Percentiles rank a stretch among this genome's conserved stretches.
Conservation (phyloP, 2,329 filamentous ascomycete genomes). For the Phaeomoniella chlamydospora region DNA sequence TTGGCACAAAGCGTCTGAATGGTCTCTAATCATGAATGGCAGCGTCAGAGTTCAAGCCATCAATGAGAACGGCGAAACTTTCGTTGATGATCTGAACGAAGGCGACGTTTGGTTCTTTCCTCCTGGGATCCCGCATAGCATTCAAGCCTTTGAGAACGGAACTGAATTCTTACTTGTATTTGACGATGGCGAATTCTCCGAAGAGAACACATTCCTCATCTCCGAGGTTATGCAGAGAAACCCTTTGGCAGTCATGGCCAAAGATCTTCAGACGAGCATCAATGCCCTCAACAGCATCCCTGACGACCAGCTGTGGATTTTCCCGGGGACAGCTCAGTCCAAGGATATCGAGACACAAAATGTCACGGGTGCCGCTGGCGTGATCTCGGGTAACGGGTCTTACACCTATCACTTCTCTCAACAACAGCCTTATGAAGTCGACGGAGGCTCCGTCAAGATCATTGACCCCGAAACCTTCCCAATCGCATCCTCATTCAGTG, state of each 20-base stretch:
- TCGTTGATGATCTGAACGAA: conserved; percentile 22
- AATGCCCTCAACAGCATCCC: conserved; percentile 22
- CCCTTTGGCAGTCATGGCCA: conserved; percentile 10
- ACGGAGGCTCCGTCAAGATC: conserved; percentile 46
- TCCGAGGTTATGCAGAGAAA: conserved; percentile 29
- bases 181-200: conserved; percentile 50
- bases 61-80: conserved; percentile 34
- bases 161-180: conserved; percentile 55
- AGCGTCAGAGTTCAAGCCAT: conserved; percentile 28
- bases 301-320: conserved; percentile 25
- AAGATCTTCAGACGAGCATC: conserved; percentile 24
- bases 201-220: conserved; percentile 45
- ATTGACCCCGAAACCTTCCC: conserved; percentile 44
- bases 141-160: conserved; percentile 46
- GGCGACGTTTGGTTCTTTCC: conserved; percentile 23
- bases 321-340: conserved; percentile 22
- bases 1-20: conserved; percentile 28
- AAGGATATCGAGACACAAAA: conserved; percentile 26
- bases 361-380: conserved; percentile 23
- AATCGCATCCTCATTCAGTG: conserved; percentile 38
- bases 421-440: conserved; percentile 34
- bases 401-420: conserved; percentile 29
- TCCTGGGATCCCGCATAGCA: conserved; percentile 18
- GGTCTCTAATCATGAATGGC: conserved; percentile 23
- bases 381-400: conserved; percentile 14